Percentiles rank a stretch among this genome's conserved stretches.
These are phyloP conservation scores for Petrea volubilis DNA, from an alignment of 257 asterid genomes.

Conservation along the genomic window DNA sequence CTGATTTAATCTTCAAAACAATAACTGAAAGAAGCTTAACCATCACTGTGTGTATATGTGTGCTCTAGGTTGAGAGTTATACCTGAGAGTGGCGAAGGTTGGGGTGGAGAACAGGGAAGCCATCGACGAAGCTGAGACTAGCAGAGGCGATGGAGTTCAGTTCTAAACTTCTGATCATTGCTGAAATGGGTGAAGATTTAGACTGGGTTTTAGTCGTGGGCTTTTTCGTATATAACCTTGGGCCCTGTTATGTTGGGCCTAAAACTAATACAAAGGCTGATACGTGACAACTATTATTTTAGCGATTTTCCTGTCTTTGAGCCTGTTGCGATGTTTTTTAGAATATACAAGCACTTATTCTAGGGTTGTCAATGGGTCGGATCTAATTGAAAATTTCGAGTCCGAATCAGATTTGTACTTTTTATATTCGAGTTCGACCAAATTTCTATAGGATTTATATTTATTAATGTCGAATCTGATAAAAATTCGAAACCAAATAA, in stretches of 20 bases:
- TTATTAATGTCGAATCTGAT: too few relatives aligned
- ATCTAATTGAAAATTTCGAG: too few relatives aligned
- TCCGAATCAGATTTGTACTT: too few relatives aligned
- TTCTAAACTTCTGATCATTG: neutral
- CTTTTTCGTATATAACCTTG: neutral
- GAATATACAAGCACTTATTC: too few relatives aligned
- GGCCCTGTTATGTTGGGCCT: slow-evolving; percentile 9
- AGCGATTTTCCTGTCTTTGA: too few relatives aligned
- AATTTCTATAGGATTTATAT: too few relatives aligned
- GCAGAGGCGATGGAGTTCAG: neutral
- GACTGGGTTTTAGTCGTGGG: slow-evolving; percentile 16
- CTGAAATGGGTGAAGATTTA: neutral
- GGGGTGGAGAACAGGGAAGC: slow-evolving; percentile 37
- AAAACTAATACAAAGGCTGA: neutral
- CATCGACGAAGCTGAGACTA: slow-evolving; percentile 21
- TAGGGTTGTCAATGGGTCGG: too few relatives aligned
- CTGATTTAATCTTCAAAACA: neutral
- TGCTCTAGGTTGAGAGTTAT: neutral
- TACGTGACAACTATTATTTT: too few relatives aligned
- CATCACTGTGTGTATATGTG: neutral
- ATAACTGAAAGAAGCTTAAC: neutral
- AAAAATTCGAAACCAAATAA: too few relatives aligned
- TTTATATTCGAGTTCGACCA: too few relatives aligned
- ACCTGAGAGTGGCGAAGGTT: slow-evolving; percentile 35
- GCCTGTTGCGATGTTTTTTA: too few relatives aligned